Percentiles rank a stretch among this genome's conserved stretches.
These are phyloP conservation scores for Cercospora beticola DNA, from an alignment of 2,329 filamentous ascomycete species.

Conservation along the genomic window DNA sequence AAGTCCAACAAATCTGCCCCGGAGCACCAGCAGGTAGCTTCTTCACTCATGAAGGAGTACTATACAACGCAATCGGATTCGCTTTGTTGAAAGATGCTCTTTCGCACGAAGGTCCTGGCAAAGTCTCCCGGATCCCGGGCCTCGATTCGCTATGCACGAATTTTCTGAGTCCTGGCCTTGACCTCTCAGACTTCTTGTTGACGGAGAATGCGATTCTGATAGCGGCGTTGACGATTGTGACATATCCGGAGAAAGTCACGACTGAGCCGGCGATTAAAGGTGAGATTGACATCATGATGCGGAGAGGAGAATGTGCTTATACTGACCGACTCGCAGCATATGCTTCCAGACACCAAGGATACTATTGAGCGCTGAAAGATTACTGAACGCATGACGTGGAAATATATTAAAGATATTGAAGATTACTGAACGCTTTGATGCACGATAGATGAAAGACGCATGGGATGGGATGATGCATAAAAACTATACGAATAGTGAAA, in stretches of 20 bases:
- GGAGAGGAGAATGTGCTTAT: not conserved
- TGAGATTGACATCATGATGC: constrained; percentile 19
- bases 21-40: constrained; percentile 45
- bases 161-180: constrained; percentile 42
- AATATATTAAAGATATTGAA: not conserved
- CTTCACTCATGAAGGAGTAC: constrained; percentile 53
- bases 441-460: not conserved
- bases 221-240: constrained; percentile 40
- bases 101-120: constrained; percentile 48
- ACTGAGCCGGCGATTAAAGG: constrained; percentile 45
- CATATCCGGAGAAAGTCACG: constrained; percentile 38
- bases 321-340: not conserved
- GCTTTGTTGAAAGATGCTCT: constrained; percentile 52
- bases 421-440: not conserved
- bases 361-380: not conserved
- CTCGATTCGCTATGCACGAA: constrained; percentile 43
- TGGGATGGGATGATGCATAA: not conserved
- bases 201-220: constrained; percentile 47
- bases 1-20: constrained; percentile 47
- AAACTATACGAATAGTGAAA: not conserved
- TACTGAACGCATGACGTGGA: not conserved
- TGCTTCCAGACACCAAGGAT: not conserved
- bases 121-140: constrained; percentile 41
- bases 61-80: constrained; percentile 52
- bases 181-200: constrained; percentile 48